Percentiles rank a stretch among this genome's conserved stretches.
phyloP scores from a whole-genome alignment of 306 rosid species.

The Sindora glabra region DNA sequence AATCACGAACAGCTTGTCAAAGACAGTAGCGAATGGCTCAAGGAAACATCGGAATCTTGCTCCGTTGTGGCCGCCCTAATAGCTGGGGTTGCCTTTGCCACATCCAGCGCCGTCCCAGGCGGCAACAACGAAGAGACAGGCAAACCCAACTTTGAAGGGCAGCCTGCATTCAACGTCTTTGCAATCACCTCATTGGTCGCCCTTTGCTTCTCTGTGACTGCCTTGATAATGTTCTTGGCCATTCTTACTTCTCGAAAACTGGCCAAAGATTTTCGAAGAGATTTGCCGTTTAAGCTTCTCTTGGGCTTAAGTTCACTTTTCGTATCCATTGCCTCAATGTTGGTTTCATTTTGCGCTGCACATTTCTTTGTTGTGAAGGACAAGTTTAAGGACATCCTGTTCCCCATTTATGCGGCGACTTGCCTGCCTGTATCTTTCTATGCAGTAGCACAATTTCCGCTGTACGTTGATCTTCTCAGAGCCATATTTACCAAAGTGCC shows the following conservation, averaged over 20 bases:
- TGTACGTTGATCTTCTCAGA: conserved; percentile 35
- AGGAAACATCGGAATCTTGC: conserved; percentile 4
- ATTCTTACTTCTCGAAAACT: conserved; percentile 36
- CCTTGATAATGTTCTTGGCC: conserved; percentile 48
- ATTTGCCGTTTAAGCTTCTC: conserved; percentile 34
- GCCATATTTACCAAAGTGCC: conserved; percentile 17
- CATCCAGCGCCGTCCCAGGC: conserved; percentile 4
- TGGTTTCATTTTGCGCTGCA: conserved; percentile 36
- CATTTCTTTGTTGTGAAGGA: conserved; percentile 36
- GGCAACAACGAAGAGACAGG: background rate
- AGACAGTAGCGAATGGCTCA: background rate
- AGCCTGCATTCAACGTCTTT: conserved; percentile 26
- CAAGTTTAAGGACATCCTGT: conserved; percentile 1
- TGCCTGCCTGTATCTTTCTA: conserved; percentile 37
- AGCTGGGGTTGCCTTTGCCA: conserved; percentile 7
- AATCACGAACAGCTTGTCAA: background rate
- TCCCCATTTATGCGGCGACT: conserved; percentile 26
- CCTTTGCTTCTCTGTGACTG: conserved; percentile 39
- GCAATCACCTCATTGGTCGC: conserved; percentile 29
- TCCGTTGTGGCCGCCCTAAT: conserved; percentile 7
- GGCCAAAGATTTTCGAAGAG: conserved; percentile 24
- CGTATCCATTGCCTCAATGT: conserved; percentile 35
- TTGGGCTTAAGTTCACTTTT: conserved; percentile 37
- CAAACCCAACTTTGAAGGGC: conserved; percentile 18
- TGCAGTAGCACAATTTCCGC: conserved; percentile 34